phyloP scores from a whole-genome alignment of 2,329 filamentous ascomycete genomes.

The Fragosphaeria purpurea region DNA sequence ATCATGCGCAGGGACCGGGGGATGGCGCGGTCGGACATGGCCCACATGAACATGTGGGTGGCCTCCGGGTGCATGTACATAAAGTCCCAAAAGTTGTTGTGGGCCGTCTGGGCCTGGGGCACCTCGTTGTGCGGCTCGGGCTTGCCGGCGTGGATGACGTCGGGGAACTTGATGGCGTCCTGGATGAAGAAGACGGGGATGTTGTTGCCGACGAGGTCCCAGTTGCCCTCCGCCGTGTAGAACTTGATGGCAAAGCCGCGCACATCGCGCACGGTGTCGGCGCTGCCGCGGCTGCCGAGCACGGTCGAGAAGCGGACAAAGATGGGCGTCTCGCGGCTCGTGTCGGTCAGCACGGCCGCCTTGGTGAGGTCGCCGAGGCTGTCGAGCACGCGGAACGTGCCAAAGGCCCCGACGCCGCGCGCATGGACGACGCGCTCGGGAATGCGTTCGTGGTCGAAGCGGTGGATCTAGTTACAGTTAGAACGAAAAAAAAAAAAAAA shows the following conservation, averaged over 20 bases:
- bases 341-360: constrained; percentile 57
- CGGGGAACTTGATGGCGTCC: constrained; percentile 64
- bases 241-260: constrained; percentile 71
- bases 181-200: constrained; percentile 71
- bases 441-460: constrained; percentile 55
- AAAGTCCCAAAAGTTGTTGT: constrained; percentile 75
- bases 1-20: constrained; percentile 74
- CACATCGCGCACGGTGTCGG: constrained; percentile 76
- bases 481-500: too few species aligned
- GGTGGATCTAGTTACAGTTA: constrained; percentile 43
- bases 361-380: constrained; percentile 52
- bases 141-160: constrained; percentile 54
- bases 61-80: constrained; percentile 57
- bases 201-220: constrained; percentile 65
- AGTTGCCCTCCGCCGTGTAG: constrained; percentile 69
- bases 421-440: constrained; percentile 24
- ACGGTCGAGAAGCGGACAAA: constrained; percentile 74
- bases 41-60: constrained; percentile 72
- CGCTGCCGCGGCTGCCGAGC: constrained; percentile 61
- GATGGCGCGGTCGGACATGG: constrained; percentile 64
- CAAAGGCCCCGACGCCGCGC: constrained; percentile 22
- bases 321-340: constrained; percentile 47
- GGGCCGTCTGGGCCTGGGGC: constrained; percentile 59
- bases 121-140: constrained; percentile 62
- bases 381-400: constrained; percentile 55